Percentiles rank a stretch among this genome's conserved stretches.
phyloP scores from a whole-genome alignment of 192 early-diverging fungal species.

The Entomortierella beljakovae region DNA sequence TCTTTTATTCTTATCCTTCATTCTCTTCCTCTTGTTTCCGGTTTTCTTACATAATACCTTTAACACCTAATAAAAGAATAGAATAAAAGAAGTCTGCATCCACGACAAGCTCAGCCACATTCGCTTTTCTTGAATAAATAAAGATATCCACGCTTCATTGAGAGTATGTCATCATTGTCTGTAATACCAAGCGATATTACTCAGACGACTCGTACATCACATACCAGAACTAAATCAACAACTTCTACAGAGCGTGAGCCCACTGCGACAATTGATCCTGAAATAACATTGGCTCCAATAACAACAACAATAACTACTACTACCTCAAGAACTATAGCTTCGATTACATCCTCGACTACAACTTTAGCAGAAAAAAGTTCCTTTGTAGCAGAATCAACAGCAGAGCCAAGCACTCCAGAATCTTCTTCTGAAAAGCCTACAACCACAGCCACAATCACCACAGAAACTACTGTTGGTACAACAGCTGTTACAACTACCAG shows the following conservation, averaged over 20 bases:
- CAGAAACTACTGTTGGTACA: not conserved
- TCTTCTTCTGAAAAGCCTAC: not conserved
- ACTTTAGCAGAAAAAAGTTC: no score
- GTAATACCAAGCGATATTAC: not conserved
- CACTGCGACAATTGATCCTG: not conserved
- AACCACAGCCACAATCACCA: conserved; percentile 8
- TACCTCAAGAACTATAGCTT: not conserved
- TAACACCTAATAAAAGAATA: not conserved
- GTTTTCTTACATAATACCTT: not conserved
- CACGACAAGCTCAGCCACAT: not conserved
- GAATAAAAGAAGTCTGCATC: no score
- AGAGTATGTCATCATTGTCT: no score
- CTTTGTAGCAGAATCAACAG: no score
- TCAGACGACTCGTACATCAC: not conserved
- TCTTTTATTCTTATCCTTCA: not conserved
- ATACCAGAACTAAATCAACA: not conserved
- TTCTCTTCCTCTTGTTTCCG: not conserved
- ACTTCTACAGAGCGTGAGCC: not conserved
- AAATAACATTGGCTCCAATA: not conserved
- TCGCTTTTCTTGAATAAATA: no score
- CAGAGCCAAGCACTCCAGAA: no score
- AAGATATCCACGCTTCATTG: no score
- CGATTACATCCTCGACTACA: conserved; percentile 8
- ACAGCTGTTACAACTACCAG: not conserved
- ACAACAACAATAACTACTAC: conserved; percentile 9